Percentiles rank a stretch among this genome's conserved stretches.
phyloP scores from a whole-genome alignment of 208 protist genomes.

The Wallacemonas collosoma region DNA sequence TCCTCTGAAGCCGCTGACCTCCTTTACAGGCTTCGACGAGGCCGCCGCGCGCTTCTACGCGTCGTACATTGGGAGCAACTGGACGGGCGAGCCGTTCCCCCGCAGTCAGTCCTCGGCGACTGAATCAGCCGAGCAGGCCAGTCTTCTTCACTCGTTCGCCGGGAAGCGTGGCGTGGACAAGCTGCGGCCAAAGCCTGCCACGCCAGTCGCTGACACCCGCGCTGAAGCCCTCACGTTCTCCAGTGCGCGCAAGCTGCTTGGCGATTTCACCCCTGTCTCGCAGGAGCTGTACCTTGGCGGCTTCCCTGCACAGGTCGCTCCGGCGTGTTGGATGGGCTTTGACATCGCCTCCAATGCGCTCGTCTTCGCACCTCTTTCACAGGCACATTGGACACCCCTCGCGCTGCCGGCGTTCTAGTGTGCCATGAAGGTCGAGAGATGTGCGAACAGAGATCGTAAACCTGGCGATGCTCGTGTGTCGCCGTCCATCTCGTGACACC shows the following conservation, averaged over 20 bases:
- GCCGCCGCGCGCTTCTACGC: conserved; percentile 29
- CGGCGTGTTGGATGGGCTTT: conserved; percentile 71
- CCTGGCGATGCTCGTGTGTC: no score
- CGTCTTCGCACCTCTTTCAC: conserved; percentile 43
- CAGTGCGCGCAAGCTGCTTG: conserved; percentile 31
- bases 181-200: background rate
- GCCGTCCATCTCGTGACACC: no score
- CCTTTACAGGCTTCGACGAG: conserved; percentile 17
- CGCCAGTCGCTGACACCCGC: conserved; percentile 15
- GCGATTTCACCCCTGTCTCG: conserved; percentile 29
- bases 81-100: conserved; percentile 13
- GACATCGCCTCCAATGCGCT: conserved; percentile 34
- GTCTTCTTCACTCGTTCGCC: conserved; percentile 5
- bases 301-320: background rate
- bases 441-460: no score
- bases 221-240: conserved; percentile 34
- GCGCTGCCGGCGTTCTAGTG: background rate
- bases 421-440: no score
- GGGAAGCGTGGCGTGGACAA: background rate
- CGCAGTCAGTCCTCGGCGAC: conserved; percentile 1
- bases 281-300: conserved; percentile 14
- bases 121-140: background rate
- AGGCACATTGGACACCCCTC: conserved; percentile 20
- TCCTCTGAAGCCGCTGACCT: conserved; percentile 16
- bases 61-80: conserved; percentile 40